Evolutionary conservation across 2,329 filamentous ascomycete genomes (phyloP).

Genomic region (Claviceps citrina): DNA sequence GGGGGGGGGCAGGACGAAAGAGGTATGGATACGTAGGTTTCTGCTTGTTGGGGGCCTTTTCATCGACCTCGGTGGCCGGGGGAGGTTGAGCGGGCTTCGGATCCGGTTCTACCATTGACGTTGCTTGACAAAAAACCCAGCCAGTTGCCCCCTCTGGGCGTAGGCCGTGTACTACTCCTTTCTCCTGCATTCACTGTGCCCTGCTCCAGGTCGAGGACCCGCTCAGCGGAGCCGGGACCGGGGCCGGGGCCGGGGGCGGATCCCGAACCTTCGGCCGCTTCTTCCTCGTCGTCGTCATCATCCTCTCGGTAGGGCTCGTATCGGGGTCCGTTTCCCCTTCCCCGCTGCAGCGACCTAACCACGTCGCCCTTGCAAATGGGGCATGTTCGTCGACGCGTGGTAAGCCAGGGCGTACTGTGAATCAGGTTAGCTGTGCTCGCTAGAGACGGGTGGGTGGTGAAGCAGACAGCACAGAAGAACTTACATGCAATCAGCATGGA

Average conservation of each 20-base stretch:
- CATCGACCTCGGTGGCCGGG: slow-evolving; percentile 11
- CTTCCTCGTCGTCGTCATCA: slow-evolving; percentile 25
- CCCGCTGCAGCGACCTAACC: slow-evolving; percentile 50
- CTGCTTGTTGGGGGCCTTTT: neutral
- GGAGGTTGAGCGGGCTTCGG: slow-evolving; percentile 11
- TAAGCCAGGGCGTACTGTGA: slow-evolving; percentile 82
- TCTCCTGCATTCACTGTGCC: slow-evolving; percentile 17
- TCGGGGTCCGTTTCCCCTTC: slow-evolving; percentile 33
- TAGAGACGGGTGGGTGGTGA: neutral
- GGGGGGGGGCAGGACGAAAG: neutral
- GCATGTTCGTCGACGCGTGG: slow-evolving; percentile 87
- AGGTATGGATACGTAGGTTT: no score
- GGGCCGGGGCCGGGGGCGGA: slow-evolving; percentile 7
- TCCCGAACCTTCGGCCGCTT: slow-evolving; percentile 21
- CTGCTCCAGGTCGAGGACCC: slow-evolving; percentile 28
- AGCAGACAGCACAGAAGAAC: slow-evolving; percentile 24
- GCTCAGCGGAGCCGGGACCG: slow-evolving; percentile 11
- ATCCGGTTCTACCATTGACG: slow-evolving; percentile 8
- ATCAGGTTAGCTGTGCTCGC: neutral
- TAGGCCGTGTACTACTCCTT: slow-evolving; percentile 8
- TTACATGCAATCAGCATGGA: slow-evolving; percentile 97
- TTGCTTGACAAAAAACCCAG: slow-evolving; percentile 22
- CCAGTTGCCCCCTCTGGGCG: slow-evolving; percentile 21
- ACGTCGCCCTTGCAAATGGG: slow-evolving; percentile 98
- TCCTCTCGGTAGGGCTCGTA: slow-evolving; percentile 42